Evolutionary conservation across 208 protist species (phyloP).

Genomic region (Leishmania aethiopica): DNA sequence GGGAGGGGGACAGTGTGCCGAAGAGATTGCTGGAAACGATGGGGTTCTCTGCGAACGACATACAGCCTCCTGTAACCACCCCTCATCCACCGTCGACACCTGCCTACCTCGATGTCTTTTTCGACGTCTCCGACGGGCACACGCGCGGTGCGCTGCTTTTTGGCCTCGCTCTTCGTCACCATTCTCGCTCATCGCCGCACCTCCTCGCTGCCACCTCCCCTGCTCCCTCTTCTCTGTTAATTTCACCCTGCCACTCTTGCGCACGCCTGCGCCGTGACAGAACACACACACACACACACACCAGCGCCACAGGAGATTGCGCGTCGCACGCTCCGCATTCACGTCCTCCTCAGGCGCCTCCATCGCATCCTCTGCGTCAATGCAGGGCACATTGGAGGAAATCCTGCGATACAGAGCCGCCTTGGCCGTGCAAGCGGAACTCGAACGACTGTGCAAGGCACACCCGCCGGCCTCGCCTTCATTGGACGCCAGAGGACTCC

Average conservation of each 20-base stretch:
- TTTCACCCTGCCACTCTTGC: background rate
- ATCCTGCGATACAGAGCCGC: constrained; percentile 23
- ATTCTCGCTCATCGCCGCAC: background rate
- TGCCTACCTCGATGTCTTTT: background rate
- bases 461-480: constrained; percentile 7
- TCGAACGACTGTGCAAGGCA: constrained; percentile 10
- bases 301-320: background rate
- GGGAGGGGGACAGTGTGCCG: background rate
- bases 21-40: background rate
- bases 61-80: background rate
- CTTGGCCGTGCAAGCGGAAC: constrained; percentile 9
- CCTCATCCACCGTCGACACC: background rate
- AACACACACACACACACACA: background rate
- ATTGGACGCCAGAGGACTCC: constrained; percentile 26
- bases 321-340: background rate
- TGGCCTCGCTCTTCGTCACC: background rate
- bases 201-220: background rate
- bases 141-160: background rate
- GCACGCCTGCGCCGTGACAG: background rate
- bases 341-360: background rate
- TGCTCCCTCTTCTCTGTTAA: background rate
- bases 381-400: constrained; percentile 13
- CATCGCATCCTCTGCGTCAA: background rate
- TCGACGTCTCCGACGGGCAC: background rate
- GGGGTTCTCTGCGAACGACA: background rate